Conservation (phyloP, 495 filamentous ascomycete genomes). For the Penicillium tannophilum region DNA sequence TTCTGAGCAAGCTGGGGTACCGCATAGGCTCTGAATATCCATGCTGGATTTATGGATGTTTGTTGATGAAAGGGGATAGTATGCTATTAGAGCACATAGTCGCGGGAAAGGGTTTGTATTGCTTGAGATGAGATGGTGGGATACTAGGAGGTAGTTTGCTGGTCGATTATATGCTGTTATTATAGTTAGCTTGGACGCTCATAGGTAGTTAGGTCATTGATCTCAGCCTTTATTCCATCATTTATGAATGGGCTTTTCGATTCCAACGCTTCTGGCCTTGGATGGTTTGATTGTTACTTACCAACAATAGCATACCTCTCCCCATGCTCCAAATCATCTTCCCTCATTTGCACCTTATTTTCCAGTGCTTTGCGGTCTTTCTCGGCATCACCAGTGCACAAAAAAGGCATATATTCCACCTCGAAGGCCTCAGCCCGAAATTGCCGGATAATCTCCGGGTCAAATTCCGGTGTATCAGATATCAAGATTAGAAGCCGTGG, state of each 20-base stretch:
- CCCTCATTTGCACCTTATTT: conserved; percentile 49
- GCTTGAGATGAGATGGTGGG: conserved; percentile 45
- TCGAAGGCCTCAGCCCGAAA: conserved; percentile 68
- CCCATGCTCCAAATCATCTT: conserved; percentile 46
- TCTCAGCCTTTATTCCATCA: neutral
- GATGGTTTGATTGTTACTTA: conserved; percentile 21
- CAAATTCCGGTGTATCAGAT: conserved; percentile 60
- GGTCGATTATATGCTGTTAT: conserved; percentile 56
- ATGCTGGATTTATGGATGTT: neutral
- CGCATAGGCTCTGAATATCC: conserved; percentile 1
- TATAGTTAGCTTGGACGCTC: neutral
- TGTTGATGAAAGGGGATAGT: conserved; percentile 51
- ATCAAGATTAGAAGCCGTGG: conserved; percentile 57
- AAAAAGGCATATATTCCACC: conserved; percentile 61
- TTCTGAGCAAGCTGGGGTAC: conserved; percentile 30
- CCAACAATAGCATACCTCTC: conserved; percentile 52
- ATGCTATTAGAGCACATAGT: conserved; percentile 56
- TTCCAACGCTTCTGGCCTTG: neutral
- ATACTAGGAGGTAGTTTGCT: conserved; percentile 56
- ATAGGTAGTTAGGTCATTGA: neutral
- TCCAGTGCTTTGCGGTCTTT: conserved; percentile 38
- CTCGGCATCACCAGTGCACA: conserved; percentile 43
- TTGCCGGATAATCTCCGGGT: conserved; percentile 51
- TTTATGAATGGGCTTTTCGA: neutral
- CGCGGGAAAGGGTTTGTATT: conserved; percentile 43